Evolutionary conservation across 306 rosid genomes (phyloP).

Genomic region (Dalbergia oliveri): DNA sequence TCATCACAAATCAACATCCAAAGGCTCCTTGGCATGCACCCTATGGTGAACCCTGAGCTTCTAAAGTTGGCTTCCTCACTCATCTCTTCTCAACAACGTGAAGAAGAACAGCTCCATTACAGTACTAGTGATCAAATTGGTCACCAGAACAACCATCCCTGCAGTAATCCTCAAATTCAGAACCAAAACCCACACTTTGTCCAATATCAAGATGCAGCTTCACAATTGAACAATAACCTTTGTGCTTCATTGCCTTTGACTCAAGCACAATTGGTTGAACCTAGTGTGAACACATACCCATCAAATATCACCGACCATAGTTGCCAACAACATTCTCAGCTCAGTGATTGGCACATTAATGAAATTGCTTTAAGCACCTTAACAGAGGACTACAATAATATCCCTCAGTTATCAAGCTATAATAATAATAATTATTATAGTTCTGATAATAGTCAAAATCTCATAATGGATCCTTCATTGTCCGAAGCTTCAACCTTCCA

Average conservation of each 20-base stretch:
- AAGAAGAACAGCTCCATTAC: conserved; percentile 32
- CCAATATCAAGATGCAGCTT: conserved; percentile 52
- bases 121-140: background rate
- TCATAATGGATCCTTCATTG: conserved; percentile 39
- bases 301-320: conserved; percentile 49
- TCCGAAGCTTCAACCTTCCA: conserved; percentile 54
- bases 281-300: conserved; percentile 50
- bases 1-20: conserved; percentile 63
- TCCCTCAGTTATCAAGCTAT: conserved; percentile 51
- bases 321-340: conserved; percentile 53
- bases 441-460: conserved; percentile 44
- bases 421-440: conserved; percentile 28
- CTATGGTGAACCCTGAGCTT: conserved; percentile 68
- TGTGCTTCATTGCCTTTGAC: conserved; percentile 48
- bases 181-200: conserved; percentile 39
- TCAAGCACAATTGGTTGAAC: conserved; percentile 47
- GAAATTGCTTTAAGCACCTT: conserved; percentile 37
- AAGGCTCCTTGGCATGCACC: conserved; percentile 59
- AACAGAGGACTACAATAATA: conserved; percentile 48
- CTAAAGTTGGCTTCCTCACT: conserved; percentile 79
- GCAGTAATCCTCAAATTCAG: conserved; percentile 45
- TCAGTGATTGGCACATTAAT: conserved; percentile 54
- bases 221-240: conserved; percentile 33
- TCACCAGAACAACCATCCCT: conserved; percentile 48
- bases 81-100: conserved; percentile 44